Base-by-base conservation (phyloP, 192 early-diverging fungal species). In the Gigaspora rosea region DNA sequence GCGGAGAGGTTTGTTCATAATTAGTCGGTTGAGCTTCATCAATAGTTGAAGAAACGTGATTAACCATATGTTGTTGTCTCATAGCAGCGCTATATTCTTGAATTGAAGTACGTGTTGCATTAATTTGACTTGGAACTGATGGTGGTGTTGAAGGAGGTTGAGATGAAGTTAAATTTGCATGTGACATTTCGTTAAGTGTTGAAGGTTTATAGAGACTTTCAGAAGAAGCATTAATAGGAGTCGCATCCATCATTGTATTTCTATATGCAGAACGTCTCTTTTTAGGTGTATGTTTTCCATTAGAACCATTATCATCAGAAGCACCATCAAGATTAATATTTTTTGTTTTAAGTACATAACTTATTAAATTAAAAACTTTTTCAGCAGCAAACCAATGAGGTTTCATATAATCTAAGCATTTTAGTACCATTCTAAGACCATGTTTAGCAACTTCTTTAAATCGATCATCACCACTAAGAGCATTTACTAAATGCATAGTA, bases 371-470 rank as follows among this genome's bases (percentile, higher is more conserved):
- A 41, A 52, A n/a, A 10, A 35, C 36, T 16, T 67, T 76, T 32
- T 65, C 64, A 16, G 64, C 13, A 20, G 50, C 27, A 27, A 9
- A 27, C 75, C 75, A 76, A 57, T 41, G 67, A 10, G n/a, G n/a
- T 65, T 36, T 41, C 22, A 68, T 46, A 67, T 52, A 20, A 13
- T 76, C 75, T n/a, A 76, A 67, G 54, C 75, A 76, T 67, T 67
- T 76, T 50, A 76, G 46, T 46, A 64, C 47, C 75, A 76, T 76
- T 8, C 75, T 56, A 46, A 76, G n/a, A 15, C 75, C 75, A 46
- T 76, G 75, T 67, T 76, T 76, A 56, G 75, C 75, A 9, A 76
- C 75, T 63, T 76, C 75, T 50, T 63, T 62, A 51, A 76, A 76
- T 56, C 75, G 27, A 65, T 76, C 64, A 56, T 76, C 75, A n/a